phyloP scores from a whole-genome alignment of 495 filamentous ascomycete species.

The Umbilicaria muhlenbergii region DNA sequence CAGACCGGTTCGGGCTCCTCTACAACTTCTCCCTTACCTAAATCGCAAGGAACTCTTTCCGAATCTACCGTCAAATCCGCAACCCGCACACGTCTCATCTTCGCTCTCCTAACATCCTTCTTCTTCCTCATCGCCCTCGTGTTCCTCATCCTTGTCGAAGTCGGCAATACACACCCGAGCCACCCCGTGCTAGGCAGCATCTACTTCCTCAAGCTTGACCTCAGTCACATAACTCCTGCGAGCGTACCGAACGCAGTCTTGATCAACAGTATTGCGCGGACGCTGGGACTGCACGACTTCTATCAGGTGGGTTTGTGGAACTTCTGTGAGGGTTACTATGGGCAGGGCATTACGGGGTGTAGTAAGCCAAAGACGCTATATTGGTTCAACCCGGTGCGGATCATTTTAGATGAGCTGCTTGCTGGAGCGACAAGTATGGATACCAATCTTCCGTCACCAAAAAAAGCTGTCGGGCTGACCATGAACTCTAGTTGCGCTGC shows the following conservation, averaged over 20 bases:
- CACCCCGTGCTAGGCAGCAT: constrained; percentile 44
- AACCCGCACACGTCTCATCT: constrained; percentile 37
- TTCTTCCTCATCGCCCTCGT: constrained; percentile 58
- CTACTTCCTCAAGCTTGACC: constrained; percentile 71
- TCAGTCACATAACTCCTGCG: constrained; percentile 67
- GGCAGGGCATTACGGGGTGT: constrained; percentile 58
- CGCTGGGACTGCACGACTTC: constrained; percentile 81
- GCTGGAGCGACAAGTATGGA: constrained; percentile 59
- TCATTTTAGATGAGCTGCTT: constrained; percentile 61
- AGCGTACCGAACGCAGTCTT: constrained; percentile 58
- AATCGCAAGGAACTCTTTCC: constrained; percentile 16
- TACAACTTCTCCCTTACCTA: neutral
- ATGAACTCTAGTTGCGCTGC: constrained; percentile 48
- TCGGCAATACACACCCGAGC: constrained; percentile 47
- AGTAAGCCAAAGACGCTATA: constrained; percentile 52
- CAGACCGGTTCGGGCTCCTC: neutral
- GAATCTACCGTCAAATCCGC: constrained; percentile 27
- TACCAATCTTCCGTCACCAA: neutral
- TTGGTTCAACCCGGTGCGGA: constrained; percentile 80
- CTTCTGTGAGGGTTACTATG: constrained; percentile 72
- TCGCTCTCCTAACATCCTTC: constrained; percentile 43
- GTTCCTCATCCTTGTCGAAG: constrained; percentile 63
- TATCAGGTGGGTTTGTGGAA: constrained; percentile 87
- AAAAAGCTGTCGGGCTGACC: constrained; percentile 7
- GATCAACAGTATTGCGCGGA: constrained; percentile 79